phyloP scores from a whole-genome alignment of 495 filamentous ascomycete genomes.

The Copromyces sp. region DNA sequence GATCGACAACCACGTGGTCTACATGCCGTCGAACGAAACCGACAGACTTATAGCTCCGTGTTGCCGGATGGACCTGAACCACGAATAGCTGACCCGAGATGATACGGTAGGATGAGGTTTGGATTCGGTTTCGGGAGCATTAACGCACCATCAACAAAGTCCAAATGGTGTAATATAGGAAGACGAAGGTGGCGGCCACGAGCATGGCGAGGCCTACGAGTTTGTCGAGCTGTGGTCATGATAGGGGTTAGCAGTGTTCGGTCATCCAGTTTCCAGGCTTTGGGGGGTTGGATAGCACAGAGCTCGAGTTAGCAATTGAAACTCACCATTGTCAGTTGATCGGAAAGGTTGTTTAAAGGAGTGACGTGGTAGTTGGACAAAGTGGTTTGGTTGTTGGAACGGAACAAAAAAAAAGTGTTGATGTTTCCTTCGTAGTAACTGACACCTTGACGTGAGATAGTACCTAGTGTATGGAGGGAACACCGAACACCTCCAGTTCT shows the following conservation, averaged over 20 bases:
- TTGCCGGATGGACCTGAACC: too few relatives aligned
- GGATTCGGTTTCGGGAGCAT: not conserved
- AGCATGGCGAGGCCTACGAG: slow-evolving; percentile 96
- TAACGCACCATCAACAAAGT: slow-evolving; percentile 81
- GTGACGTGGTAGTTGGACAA: slow-evolving; percentile 3
- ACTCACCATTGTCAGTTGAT: slow-evolving; percentile 29
- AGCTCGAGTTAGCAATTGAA: not conserved
- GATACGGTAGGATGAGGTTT: too few relatives aligned
- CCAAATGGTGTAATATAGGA: slow-evolving; percentile 98
- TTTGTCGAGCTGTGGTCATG: slow-evolving; percentile 67
- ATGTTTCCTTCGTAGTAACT: not conserved
- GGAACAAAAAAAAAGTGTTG: not conserved
- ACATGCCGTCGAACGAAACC: too few relatives aligned
- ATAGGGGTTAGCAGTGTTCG: slow-evolving; percentile 8
- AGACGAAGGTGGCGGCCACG: slow-evolving; percentile 85
- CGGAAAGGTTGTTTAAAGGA: not conserved
- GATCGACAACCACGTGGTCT: too few relatives aligned
- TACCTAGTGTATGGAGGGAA: not conserved
- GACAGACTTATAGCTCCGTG: too few relatives aligned
- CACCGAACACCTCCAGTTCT: not conserved
- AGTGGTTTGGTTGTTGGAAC: not conserved
- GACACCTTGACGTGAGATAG: not conserved
- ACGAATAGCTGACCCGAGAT: too few relatives aligned
- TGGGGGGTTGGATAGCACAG: not conserved
- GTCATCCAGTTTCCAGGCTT: not conserved